Evolutionary conservation across 1,284 basidiomycete genomes (phyloP).

Genomic region (Schizophyllum commune): DNA sequence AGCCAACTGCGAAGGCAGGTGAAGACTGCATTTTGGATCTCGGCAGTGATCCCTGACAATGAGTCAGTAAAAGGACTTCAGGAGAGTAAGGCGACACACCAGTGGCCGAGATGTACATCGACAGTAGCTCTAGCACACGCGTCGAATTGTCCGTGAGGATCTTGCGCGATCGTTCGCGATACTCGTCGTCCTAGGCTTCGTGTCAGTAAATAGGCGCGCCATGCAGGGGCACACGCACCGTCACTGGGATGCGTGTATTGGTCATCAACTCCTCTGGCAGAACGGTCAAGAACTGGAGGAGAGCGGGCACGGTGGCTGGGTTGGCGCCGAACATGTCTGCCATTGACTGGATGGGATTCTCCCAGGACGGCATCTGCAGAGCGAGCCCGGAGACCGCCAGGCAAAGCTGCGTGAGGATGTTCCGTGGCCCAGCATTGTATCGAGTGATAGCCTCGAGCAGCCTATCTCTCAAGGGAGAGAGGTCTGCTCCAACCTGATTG

Average conservation of each 20-base stretch:
- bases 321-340: slow-evolving; percentile 84
- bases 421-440: slow-evolving; percentile 72
- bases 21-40: slow-evolving; percentile 86
- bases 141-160: slow-evolving; percentile 71
- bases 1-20: slow-evolving; percentile 86
- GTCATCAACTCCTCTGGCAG: slow-evolving; percentile 86
- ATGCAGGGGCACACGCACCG: slow-evolving; percentile 35
- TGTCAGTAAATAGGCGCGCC: slow-evolving; percentile 6
- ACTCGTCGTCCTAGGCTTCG: slow-evolving; percentile 67
- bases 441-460: slow-evolving; percentile 70
- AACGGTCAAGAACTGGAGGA: slow-evolving; percentile 88
- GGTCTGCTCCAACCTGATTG: slow-evolving; percentile 52
- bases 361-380: slow-evolving; percentile 88
- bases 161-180: slow-evolving; percentile 52
- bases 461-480: slow-evolving; percentile 62
- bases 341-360: slow-evolving; percentile 73
- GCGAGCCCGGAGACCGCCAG: slow-evolving; percentile 88
- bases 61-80: neutral
- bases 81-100: slow-evolving; percentile 45
- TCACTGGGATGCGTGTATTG: slow-evolving; percentile 86
- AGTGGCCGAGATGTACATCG: slow-evolving; percentile 85
- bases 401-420: slow-evolving; percentile 86
- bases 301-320: slow-evolving; percentile 73
- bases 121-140: slow-evolving; percentile 71
- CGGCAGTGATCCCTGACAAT: slow-evolving; percentile 67